Evolutionary conservation across 306 rosid genomes (phyloP).

Genomic region (Rosa chinensis): DNA sequence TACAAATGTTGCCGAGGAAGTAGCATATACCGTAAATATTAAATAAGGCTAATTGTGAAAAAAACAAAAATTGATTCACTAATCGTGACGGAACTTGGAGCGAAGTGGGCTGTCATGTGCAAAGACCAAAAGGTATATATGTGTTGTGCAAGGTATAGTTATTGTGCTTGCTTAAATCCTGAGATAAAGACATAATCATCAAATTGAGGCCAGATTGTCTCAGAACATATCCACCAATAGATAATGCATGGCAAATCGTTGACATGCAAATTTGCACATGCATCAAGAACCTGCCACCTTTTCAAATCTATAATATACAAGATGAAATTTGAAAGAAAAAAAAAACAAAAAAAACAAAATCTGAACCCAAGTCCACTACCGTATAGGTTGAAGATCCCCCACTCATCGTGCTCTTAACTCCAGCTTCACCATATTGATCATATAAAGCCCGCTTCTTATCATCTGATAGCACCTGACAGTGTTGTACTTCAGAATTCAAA

Average conservation of each 20-base stretch:
- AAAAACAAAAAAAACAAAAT: background rate
- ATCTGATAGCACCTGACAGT: conserved; percentile 97
- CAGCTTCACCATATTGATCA: conserved; percentile 98
- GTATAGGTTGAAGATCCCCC: conserved; percentile 89
- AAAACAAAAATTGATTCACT: background rate
- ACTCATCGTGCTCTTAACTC: conserved; percentile 82
- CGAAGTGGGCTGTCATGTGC: background rate
- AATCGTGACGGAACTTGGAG: background rate
- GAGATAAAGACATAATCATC: background rate
- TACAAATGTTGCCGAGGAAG: conserved; percentile 4
- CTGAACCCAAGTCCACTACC: conserved; percentile 46
- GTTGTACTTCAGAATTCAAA: conserved; percentile 66
- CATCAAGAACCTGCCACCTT: conserved; percentile 13
- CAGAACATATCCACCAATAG: background rate
- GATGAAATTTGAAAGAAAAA: background rate
- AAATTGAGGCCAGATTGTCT: background rate
- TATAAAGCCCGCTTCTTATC: conserved; percentile 93
- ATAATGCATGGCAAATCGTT: background rate
- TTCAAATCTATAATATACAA: conserved; percentile 11
- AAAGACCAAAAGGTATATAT: background rate
- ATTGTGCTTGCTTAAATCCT: background rate
- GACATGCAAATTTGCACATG: conserved; percentile 14
- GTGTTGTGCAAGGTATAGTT: background rate
- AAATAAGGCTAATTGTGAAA: background rate
- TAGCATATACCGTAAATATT: background rate